Percentiles rank a stretch among this genome's conserved stretches.
phyloP scores from a whole-genome alignment of 1,139 yeast species.

The Wickerhamomyces sp. region DNA sequence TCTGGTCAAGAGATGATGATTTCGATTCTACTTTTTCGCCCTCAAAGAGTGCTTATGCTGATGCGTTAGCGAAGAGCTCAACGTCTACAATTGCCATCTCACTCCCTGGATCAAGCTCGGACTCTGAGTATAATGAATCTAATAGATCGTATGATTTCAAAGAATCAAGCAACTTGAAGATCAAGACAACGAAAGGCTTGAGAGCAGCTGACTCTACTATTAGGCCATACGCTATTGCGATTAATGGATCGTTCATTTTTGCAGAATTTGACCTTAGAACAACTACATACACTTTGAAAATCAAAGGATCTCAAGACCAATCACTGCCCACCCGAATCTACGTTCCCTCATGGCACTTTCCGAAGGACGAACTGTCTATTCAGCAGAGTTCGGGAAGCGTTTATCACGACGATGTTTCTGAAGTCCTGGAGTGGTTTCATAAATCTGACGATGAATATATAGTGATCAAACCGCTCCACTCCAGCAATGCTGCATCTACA shows the following conservation, averaged over 20 bases:
- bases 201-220: constrained; percentile 67
- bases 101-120: neutral
- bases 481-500: too few species aligned
- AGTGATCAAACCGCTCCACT: too few species aligned
- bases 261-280: constrained; percentile 52
- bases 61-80: neutral
- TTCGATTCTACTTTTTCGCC: constrained; percentile 1
- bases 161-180: constrained; percentile 11
- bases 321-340: constrained; percentile 51
- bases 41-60: neutral
- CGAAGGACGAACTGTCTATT: constrained; percentile 31
- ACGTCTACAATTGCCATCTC: neutral
- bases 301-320: constrained; percentile 28
- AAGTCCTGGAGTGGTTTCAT: constrained; percentile 70
- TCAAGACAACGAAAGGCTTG: constrained; percentile 36
- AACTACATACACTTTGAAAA: constrained; percentile 42
- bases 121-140: neutral
- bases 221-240: constrained; percentile 65
- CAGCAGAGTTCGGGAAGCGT: constrained; percentile 50
- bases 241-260: constrained; percentile 44
- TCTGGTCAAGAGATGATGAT: constrained; percentile 70
- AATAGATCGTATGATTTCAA: neutral
- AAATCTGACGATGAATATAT: constrained; percentile 34
- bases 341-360: constrained; percentile 70
- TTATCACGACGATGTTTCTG: constrained; percentile 43